Percentiles rank a stretch among this genome's conserved stretches.
Evolutionary conservation across 2,329 filamentous ascomycete species (phyloP).

Genomic region (Colletotrichum neosansevieriae): DNA sequence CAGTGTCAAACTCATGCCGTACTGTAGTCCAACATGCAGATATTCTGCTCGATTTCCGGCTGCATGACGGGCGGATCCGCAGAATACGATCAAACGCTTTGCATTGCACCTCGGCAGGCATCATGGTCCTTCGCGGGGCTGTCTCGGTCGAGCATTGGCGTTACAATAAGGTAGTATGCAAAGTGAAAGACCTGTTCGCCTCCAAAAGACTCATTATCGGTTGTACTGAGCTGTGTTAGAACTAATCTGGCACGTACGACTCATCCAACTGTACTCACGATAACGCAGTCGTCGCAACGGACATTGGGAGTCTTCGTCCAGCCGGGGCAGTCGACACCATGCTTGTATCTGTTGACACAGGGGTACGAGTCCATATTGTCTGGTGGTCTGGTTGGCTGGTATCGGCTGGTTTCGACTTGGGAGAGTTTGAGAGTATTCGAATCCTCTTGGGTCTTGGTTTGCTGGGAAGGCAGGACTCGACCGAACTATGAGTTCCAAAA

Average conservation of each 20-base stretch:
- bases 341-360: slow-evolving; percentile 38
- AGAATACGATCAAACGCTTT: neutral
- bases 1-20: neutral
- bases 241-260: no score
- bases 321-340: slow-evolving; percentile 36
- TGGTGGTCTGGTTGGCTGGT: neutral
- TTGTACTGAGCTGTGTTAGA: slow-evolving; percentile 28
- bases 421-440: no score
- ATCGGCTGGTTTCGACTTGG: neutral
- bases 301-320: slow-evolving; percentile 32
- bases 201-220: slow-evolving; percentile 8
- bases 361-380: slow-evolving; percentile 34
- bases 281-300: slow-evolving; percentile 35
- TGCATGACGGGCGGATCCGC: neutral
- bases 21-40: neutral
- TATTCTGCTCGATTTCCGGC: neutral
- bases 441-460: slow-evolving; percentile 1
- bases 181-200: neutral
- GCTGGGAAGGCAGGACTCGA: neutral
- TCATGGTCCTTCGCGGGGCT: neutral
- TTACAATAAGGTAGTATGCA: neutral
- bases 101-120: neutral
- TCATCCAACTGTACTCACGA: slow-evolving; percentile 10
- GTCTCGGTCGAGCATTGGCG: neutral
- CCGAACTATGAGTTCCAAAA: neutral